Conservation (phyloP, 2,329 filamentous ascomycete genomes). For the Paramyrothecium roridum region DNA sequence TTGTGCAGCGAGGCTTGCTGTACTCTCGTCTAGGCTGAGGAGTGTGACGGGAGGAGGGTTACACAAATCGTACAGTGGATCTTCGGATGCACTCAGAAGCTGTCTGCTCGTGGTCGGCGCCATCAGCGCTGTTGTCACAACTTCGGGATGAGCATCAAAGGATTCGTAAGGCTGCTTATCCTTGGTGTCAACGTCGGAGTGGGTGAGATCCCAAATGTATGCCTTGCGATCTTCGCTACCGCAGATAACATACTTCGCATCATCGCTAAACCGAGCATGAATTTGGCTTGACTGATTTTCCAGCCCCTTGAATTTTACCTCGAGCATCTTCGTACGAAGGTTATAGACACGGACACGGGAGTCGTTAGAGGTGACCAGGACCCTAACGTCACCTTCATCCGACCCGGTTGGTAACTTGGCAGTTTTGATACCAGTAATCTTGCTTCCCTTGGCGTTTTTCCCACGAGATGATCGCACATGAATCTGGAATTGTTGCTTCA, state of each 20-base stretch:
- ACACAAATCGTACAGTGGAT: conserved; percentile 94
- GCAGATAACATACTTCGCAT: conserved; percentile 81
- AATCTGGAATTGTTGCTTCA: conserved; percentile 81
- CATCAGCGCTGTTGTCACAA: conserved; percentile 85
- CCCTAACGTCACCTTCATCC: conserved; percentile 66
- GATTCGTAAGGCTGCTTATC: conserved; percentile 83
- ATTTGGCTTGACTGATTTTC: conserved; percentile 91
- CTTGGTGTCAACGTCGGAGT: conserved; percentile 58
- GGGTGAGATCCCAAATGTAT: conserved; percentile 74
- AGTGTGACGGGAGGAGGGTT: conserved; percentile 89
- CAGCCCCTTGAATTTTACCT: conserved; percentile 88
- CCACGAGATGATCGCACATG: conserved; percentile 91
- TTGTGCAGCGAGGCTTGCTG: conserved; percentile 36
- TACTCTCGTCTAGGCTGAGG: conserved; percentile 66
- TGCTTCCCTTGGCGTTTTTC: conserved; percentile 93
- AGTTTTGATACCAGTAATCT: conserved; percentile 91
- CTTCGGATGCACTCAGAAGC: conserved; percentile 74
- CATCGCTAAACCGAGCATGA: conserved; percentile 82
- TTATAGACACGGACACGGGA: conserved; percentile 89
- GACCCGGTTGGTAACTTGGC: conserved; percentile 48
- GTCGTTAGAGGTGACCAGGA: conserved; percentile 92
- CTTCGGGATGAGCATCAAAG: conserved; percentile 85
- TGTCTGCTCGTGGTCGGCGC: conserved; percentile 77
- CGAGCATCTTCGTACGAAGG: conserved; percentile 76
- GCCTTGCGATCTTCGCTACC: conserved; percentile 88